Evolutionary conservation across 306 rosid species (phyloP).

Genomic region (Quercus parvula): DNA sequence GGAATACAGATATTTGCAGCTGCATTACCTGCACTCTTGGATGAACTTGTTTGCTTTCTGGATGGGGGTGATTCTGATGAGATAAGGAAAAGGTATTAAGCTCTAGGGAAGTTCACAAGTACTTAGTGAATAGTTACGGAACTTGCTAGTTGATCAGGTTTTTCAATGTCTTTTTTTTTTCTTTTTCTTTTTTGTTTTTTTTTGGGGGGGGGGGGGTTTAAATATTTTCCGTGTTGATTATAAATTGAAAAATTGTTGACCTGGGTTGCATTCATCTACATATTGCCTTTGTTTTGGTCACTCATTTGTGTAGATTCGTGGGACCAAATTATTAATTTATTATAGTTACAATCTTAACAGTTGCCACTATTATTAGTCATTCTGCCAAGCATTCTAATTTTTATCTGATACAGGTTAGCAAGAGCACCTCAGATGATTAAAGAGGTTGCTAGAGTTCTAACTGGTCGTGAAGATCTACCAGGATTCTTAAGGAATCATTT

Average conservation of each 20-base stretch:
- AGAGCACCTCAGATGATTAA: constrained; percentile 82
- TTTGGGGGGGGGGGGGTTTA: too few species aligned
- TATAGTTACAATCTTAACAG: background rate
- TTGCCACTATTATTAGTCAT: background rate
- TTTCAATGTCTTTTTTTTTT: background rate
- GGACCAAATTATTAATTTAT: constrained; percentile 1
- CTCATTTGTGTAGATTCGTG: constrained; percentile 18
- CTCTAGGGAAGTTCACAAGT: background rate
- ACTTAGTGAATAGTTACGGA: background rate
- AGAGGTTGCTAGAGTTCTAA: constrained; percentile 82
- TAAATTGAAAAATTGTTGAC: background rate
- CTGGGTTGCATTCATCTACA: constrained; percentile 16
- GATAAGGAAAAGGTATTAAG: constrained; percentile 61
- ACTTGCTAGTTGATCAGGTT: background rate
- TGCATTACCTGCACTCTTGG: constrained; percentile 81
- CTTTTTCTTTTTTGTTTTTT: background rate
- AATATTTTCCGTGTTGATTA: too few species aligned
- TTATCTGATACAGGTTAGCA: constrained; percentile 58
- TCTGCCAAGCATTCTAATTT: constrained; percentile 22
- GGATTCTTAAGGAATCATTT: constrained; percentile 82
- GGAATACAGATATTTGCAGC: constrained; percentile 49
- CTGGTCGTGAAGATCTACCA: constrained; percentile 83
- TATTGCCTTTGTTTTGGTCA: constrained; percentile 14
- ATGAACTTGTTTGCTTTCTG: constrained; percentile 86
- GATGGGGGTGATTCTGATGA: constrained; percentile 75